A percentile compares a stretch with the other conserved stretches of the same genome.
phyloP scores from a whole-genome alignment of 2,329 filamentous ascomycete genomes.

The Pestalotiopsis fici region DNA sequence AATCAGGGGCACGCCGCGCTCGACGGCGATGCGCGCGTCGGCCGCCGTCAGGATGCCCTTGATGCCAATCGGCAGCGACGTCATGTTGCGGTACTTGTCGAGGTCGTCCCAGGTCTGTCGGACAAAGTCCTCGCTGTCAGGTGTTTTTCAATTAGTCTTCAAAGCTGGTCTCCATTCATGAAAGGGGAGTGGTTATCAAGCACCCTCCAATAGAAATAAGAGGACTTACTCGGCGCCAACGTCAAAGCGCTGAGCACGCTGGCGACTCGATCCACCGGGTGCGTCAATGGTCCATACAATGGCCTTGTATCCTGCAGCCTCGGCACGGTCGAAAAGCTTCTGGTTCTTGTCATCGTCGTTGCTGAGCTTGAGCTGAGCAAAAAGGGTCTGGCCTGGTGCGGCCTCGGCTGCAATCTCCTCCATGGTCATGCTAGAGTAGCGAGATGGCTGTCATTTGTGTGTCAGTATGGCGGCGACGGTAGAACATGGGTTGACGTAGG shows the following conservation, averaged over 20 bases:
- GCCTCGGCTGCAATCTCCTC: constrained; percentile 39
- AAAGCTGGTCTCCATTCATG: no score
- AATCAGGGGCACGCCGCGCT: constrained; percentile 28
- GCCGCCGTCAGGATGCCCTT: constrained; percentile 35
- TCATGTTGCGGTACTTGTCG: constrained; percentile 20
- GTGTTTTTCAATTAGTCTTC: background rate
- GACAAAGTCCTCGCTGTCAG: background rate
- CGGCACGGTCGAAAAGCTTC: constrained; percentile 13
- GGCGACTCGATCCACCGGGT: constrained; percentile 14
- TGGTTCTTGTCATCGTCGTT: constrained; percentile 13
- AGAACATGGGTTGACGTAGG: background rate
- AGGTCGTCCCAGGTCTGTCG: constrained; percentile 25
- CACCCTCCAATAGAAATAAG: no score
- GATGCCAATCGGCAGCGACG: constrained; percentile 27
- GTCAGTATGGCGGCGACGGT: background rate
- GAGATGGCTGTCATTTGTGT: constrained; percentile 26
- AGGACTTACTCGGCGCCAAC: constrained; percentile 9
- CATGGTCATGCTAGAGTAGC: constrained; percentile 33
- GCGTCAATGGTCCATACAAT: constrained; percentile 20
- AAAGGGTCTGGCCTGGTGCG: constrained; percentile 17
- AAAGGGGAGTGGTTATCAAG: no score
- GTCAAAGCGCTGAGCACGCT: constrained; percentile 13
- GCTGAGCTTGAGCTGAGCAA: constrained; percentile 29
- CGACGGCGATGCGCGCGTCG: constrained; percentile 28
- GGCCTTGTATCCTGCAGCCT: constrained; percentile 17